Conservation (phyloP, 352 stramenopile genomes). For the Globisporangium acanthophoron region DNA sequence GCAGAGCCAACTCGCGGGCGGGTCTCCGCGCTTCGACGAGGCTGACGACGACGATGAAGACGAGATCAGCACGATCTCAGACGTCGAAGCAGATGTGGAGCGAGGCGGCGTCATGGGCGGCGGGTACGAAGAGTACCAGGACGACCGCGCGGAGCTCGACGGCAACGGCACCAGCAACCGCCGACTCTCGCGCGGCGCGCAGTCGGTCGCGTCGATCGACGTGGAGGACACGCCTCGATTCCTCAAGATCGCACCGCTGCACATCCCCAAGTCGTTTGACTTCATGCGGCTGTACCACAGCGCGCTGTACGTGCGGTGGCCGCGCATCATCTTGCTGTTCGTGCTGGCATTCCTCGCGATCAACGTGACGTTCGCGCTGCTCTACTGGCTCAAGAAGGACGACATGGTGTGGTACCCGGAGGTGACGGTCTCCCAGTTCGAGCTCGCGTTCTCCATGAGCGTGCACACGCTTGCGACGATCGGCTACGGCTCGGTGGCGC, state of each 20-base stretch:
- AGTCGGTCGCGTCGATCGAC: constrained; percentile 58
- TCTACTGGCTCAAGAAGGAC: constrained; percentile 49
- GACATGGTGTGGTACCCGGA: constrained; percentile 42
- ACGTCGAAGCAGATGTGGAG: constrained; percentile 6
- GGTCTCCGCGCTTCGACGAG: background rate
- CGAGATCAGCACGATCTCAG: constrained; percentile 12
- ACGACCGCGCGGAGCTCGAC: background rate
- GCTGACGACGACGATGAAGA: constrained; percentile 22
- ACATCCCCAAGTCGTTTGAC: constrained; percentile 77
- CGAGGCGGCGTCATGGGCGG: constrained; percentile 2
- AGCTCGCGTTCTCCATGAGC: constrained; percentile 76
- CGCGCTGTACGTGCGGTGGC: constrained; percentile 67
- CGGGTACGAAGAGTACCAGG: constrained; percentile 14
- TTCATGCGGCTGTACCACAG: constrained; percentile 80
- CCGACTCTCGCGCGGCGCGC: background rate
- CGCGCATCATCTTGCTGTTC: constrained; percentile 67
- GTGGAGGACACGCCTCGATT: constrained; percentile 79
- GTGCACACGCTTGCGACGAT: constrained; percentile 81
- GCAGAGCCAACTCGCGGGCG: constrained; percentile 38
- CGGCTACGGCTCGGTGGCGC: constrained; percentile 70
- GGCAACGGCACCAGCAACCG: background rate
- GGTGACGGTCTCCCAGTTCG: constrained; percentile 44
- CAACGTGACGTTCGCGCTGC: constrained; percentile 52
- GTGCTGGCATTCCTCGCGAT: constrained; percentile 60
- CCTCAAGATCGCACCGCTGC: constrained; percentile 57